Base-by-base conservation (phyloP, 2,329 filamentous ascomycete genomes). In the Monilinia aucupariae region DNA sequence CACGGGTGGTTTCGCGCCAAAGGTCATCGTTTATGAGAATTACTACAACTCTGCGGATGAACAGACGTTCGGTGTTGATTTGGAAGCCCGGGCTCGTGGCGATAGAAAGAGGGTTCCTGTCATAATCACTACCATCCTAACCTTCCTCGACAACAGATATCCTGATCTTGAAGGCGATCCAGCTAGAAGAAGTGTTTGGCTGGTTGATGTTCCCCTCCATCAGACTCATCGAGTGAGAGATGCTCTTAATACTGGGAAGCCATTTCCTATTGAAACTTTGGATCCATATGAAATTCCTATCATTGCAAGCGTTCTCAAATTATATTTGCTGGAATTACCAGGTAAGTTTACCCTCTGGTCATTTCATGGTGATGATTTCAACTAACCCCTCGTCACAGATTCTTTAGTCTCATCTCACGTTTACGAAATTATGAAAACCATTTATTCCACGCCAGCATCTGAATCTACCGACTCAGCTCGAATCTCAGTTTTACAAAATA, bases 1-100 rank as follows among this genome's bases (percentile, higher is more conserved):
- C 67, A 99, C 94, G 8, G 94, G 94, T 67, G 90, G 88, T 68
- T 99, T 96, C 74, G 85, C 91, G 59, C 94, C 94, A 10, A 92
- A 85, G 71, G 93, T 97, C 34, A 86, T 92, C 53, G 89, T 91
- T 4, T 99, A 99, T 76, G 94, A 99, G 78, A 99, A 97, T 76
- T 99, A 99, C 78, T 99, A 99, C 80, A 97, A 97, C 76, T 92
- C 90, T 68, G 92, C 97, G 30, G 94, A 97, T 75, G 92, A 97
- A 74, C 92, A 97, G 81, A 96, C 91, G 0, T 99, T 97, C 74
- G 94, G 96, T 68, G 92, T 99, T 62, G 96, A 99, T 73, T 85
- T 99, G n/a, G 94, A 99, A 77, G 92, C 93, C 45, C 84, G 94
- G 69, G 94, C 94, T 52, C 84, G 93, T 68, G 92, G 91, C 59